These are phyloP conservation scores for Thuja plicata DNA, from an alignment of 83 land plant species.

Conservation along the genomic window DNA sequence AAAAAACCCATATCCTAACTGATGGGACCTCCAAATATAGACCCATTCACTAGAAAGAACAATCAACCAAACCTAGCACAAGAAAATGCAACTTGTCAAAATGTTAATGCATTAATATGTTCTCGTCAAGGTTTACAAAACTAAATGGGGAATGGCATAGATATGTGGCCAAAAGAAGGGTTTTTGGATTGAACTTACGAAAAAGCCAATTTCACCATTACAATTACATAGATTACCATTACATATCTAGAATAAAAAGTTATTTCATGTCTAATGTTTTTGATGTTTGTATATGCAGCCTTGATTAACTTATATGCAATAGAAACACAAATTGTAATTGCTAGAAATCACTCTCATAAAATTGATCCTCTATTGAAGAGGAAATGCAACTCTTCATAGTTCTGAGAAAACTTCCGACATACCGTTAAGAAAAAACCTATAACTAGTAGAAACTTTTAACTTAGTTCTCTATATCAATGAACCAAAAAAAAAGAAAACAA, in stretches of 20 bases:
- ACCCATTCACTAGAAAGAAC: neutral
- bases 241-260: neutral
- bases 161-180: too few species aligned
- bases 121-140: too few species aligned
- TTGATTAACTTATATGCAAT: too few species aligned
- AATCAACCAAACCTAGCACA: too few species aligned
- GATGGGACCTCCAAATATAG: neutral
- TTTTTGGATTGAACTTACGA: too few species aligned
- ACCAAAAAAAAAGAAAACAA: neutral
- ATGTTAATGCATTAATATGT: too few species aligned
- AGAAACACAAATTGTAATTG: too few species aligned
- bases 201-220: too few species aligned
- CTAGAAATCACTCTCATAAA: neutral
- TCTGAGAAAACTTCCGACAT: neutral
- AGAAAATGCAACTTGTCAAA: too few species aligned
- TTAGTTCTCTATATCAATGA: neutral
- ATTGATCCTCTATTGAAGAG: neutral
- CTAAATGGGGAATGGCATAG: too few species aligned
- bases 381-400: neutral
- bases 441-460: neutral
- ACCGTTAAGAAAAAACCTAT: neutral
- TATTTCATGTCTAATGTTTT: neutral
- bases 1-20: neutral
- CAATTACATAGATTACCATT: too few species aligned
- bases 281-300: too few species aligned